These are phyloP conservation scores for Tetracladium setigerum DNA, from an alignment of 495 filamentous ascomycete genomes.

Conservation along the genomic window DNA sequence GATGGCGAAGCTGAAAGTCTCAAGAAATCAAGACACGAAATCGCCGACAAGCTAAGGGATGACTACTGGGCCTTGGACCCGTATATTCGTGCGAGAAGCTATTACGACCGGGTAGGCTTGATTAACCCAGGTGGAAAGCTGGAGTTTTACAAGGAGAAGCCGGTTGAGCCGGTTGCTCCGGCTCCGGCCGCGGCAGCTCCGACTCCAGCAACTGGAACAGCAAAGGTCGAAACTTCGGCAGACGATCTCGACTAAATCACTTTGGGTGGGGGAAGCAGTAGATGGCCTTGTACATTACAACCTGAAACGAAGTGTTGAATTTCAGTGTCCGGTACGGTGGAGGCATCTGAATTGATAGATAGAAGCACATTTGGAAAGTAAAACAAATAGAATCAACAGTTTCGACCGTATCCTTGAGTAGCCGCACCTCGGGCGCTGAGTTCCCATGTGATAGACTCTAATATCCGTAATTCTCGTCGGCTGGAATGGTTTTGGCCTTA, in stretches of 20 bases:
- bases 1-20: constrained; percentile 29
- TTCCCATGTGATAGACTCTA: too few species aligned
- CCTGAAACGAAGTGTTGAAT: too few species aligned
- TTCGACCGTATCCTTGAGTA: too few species aligned
- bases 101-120: constrained; percentile 70
- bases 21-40: constrained; percentile 35
- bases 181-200: constrained; percentile 14
- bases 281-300: neutral
- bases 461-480: neutral
- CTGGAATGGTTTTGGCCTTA: constrained; percentile 27
- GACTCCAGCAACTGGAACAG: constrained; percentile 18
- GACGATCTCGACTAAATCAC: constrained; percentile 48
- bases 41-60: constrained; percentile 53
- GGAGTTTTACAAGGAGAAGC: constrained; percentile 53
- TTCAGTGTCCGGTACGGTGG: too few species aligned
- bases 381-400: too few species aligned
- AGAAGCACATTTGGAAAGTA: too few species aligned
- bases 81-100: constrained; percentile 61
- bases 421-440: too few species aligned
- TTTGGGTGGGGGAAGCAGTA: neutral
- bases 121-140: constrained; percentile 57
- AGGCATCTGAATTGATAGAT: too few species aligned
- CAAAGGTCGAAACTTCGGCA: constrained; percentile 32
- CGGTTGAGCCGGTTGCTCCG: constrained; percentile 22
- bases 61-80: constrained; percentile 86